These are phyloP conservation scores for Termitomyces titanicus DNA, from an alignment of 768 basidiomycete species.

Conservation along the genomic window DNA sequence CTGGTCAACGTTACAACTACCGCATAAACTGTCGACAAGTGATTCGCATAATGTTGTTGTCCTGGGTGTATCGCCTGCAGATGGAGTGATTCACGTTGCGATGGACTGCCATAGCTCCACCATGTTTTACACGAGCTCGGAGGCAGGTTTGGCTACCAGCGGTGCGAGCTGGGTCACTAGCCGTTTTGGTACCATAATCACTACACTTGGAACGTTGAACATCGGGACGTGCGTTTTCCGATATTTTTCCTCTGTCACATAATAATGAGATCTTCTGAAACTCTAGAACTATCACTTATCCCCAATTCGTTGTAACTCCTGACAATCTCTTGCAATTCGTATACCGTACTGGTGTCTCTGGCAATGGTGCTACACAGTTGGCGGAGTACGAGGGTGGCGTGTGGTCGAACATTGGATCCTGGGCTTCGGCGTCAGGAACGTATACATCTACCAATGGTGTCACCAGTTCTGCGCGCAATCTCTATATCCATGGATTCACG, in stretches of 20 bases:
- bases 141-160: conserved; percentile 34
- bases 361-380: conserved; percentile 43
- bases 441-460: conserved; percentile 40
- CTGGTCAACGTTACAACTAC: conserved; percentile 40
- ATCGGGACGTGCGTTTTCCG: conserved; percentile 33
- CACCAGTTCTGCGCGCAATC: conserved; percentile 36
- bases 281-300: conserved; percentile 38
- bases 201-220: conserved; percentile 36
- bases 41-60: conserved; percentile 45
- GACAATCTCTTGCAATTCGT: conserved; percentile 46
- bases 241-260: not conserved
- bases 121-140: conserved; percentile 40
- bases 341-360: conserved; percentile 43
- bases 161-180: conserved; percentile 40
- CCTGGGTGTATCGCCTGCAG: conserved; percentile 40
- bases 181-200: conserved; percentile 37
- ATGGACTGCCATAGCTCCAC: conserved; percentile 43
- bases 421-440: conserved; percentile 40
- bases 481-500: conserved; percentile 47
- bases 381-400: conserved; percentile 38
- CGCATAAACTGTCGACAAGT: conserved; percentile 34
- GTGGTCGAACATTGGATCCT: conserved; percentile 44
- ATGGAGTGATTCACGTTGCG: conserved; percentile 44
- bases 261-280: not conserved
- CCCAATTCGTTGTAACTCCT: conserved; percentile 44